Conservation (phyloP, 176 grass and related monocot genomes). For the Lolium rigidum region DNA sequence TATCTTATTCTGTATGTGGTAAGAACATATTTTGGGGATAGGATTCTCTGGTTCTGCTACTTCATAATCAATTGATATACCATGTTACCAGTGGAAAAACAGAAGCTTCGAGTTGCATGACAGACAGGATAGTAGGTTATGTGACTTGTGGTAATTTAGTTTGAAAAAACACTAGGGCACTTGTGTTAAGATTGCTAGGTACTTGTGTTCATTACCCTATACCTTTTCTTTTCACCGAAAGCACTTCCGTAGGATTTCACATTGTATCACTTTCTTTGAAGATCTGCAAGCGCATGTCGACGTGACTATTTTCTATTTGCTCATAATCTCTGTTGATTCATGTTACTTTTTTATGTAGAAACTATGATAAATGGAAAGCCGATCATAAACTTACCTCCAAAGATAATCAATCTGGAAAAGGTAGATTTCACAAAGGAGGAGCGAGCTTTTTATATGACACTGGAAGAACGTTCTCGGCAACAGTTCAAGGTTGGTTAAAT, state of each 20-base stretch:
- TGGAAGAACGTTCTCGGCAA: slow-evolving; percentile 88
- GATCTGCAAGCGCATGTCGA: slow-evolving; percentile 20
- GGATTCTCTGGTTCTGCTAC: neutral
- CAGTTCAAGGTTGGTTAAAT: slow-evolving; percentile 84
- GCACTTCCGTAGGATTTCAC: slow-evolving; percentile 1
- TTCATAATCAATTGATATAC: slow-evolving; percentile 13
- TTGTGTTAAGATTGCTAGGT: slow-evolving; percentile 26
- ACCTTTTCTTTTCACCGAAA: neutral
- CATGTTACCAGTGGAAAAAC: neutral
- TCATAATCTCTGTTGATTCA: slow-evolving; percentile 38
- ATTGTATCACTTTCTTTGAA: slow-evolving; percentile 30
- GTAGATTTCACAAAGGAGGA: slow-evolving; percentile 91
- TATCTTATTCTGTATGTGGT: slow-evolving; percentile 19
- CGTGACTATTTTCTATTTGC: slow-evolving; percentile 20
- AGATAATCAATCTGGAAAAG: slow-evolving; percentile 80
- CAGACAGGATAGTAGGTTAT: slow-evolving; percentile 4
- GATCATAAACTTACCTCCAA: slow-evolving; percentile 90
- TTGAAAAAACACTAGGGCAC: neutral
- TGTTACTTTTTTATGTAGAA: slow-evolving; percentile 57
- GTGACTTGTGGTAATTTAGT: slow-evolving; percentile 24
- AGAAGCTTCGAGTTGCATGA: neutral
- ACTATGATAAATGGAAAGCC: slow-evolving; percentile 88
- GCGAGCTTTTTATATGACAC: slow-evolving; percentile 84
- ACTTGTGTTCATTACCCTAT: slow-evolving; percentile 22
- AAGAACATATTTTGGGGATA: neutral